Conservation (phyloP, 2,329 filamentous ascomycete genomes). For the Fonsecaea multimorphosa region DNA sequence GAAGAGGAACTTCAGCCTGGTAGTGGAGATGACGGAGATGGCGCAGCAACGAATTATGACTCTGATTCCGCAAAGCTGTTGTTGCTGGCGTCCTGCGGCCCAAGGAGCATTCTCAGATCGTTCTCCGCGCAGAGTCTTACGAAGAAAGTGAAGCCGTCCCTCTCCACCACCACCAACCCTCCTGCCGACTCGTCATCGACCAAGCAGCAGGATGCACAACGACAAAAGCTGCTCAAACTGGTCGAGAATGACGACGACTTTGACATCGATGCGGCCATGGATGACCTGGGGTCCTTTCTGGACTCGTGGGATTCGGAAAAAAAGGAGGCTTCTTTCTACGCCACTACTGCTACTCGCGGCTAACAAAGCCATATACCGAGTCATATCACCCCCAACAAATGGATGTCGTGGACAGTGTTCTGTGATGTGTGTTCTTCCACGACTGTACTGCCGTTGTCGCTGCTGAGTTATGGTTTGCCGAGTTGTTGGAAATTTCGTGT, state of each 20-base stretch:
- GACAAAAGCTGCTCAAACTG: conserved; percentile 31
- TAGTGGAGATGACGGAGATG: background rate
- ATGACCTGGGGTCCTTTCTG: conserved; percentile 54
- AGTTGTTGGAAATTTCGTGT: background rate
- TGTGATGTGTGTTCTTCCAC: no score
- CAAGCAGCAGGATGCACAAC: conserved; percentile 43
- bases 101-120: conserved; percentile 29
- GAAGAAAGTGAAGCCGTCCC: background rate
- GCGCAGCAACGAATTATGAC: no score
- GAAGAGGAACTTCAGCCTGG: conserved; percentile 13
- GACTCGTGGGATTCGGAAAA: conserved; percentile 52
- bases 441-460: no score
- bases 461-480: no score
- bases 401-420: background rate
- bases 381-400: no score
- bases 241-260: conserved; percentile 44
- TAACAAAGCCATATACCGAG: no score
- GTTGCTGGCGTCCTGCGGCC: background rate
- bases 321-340: no score
- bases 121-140: conserved; percentile 19
- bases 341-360: background rate
- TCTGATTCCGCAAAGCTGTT: no score
- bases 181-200: conserved; percentile 43
- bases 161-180: no score
- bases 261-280: conserved; percentile 52